Evolutionary conservation across 2,329 filamentous ascomycete species (phyloP).

Genomic region (Pezizomycotina sp.): DNA sequence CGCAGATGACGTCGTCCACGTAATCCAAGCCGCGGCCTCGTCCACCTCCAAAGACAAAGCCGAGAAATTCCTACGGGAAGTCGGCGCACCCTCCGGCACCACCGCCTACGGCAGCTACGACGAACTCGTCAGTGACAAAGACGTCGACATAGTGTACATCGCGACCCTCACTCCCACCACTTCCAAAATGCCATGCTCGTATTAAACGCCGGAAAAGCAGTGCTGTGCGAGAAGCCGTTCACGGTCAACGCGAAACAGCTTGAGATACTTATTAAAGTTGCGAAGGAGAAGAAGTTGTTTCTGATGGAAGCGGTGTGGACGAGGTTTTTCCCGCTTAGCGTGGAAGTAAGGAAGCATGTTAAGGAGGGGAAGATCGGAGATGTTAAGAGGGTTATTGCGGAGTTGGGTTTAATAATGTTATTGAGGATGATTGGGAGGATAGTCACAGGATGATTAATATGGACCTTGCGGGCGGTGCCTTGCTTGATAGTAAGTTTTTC

Average conservation of each 20-base stretch:
- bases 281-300: constrained; percentile 55
- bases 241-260: constrained; percentile 69
- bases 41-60: constrained; percentile 56
- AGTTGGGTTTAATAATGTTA: constrained; percentile 46
- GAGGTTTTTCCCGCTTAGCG: constrained; percentile 68
- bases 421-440: constrained; percentile 43
- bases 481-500: constrained; percentile 46
- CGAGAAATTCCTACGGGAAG: constrained; percentile 52
- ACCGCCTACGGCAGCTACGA: constrained; percentile 66
- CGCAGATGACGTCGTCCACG: constrained; percentile 57
- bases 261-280: constrained; percentile 53
- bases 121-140: constrained; percentile 59
- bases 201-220: constrained; percentile 67
- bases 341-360: constrained; percentile 53
- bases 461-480: constrained; percentile 63
- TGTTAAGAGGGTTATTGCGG: constrained; percentile 45
- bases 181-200: constrained; percentile 82
- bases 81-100: constrained; percentile 50
- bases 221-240: constrained; percentile 81
- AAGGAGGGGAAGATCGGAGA: constrained; percentile 40
- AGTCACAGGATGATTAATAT: constrained; percentile 61
- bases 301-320: constrained; percentile 87
- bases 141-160: constrained; percentile 75
- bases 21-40: constrained; percentile 63
- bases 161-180: constrained; percentile 87